A percentile compares a stretch with the other conserved stretches of the same genome.
Evolutionary conservation across 2,329 filamentous ascomycete species (phyloP).

Genomic region (Ophiostoma australiae): DNA sequence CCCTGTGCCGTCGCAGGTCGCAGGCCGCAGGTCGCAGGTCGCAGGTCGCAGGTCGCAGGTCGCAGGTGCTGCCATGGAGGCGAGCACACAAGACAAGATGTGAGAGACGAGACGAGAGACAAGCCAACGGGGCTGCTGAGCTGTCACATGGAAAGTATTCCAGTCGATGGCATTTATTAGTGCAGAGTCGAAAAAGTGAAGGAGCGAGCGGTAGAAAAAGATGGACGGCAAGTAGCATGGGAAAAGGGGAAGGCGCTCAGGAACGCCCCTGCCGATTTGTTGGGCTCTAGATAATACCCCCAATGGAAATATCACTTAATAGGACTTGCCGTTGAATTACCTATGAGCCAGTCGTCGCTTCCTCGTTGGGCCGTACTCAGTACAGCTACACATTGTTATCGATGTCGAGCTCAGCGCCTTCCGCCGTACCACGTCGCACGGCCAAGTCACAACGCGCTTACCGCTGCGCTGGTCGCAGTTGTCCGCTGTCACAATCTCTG

Average conservation of each 20-base stretch:
- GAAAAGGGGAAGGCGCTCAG: slow-evolving; percentile 9
- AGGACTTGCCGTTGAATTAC: background rate
- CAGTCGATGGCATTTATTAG: background rate
- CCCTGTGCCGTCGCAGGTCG: background rate
- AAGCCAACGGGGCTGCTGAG: background rate
- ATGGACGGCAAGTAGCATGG: background rate
- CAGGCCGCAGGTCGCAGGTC: background rate
- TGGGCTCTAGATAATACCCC: background rate
- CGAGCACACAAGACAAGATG: background rate
- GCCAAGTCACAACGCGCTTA: slow-evolving; percentile 18
- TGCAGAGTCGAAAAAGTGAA: background rate
- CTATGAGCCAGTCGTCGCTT: background rate
- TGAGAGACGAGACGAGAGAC: background rate
- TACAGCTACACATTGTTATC: background rate
- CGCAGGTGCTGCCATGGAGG: background rate
- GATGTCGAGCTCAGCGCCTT: background rate
- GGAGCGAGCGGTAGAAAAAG: background rate
- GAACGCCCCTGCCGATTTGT: slow-evolving; percentile 5
- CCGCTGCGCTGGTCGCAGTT: slow-evolving; percentile 21
- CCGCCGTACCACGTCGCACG: slow-evolving; percentile 15
- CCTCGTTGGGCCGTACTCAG: background rate
- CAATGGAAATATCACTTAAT: background rate
- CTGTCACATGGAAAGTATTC: slow-evolving; percentile 1
- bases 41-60: background rate
- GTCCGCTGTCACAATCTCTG: slow-evolving; percentile 16